Evolutionary conservation across 2,329 filamentous ascomycete genomes (phyloP), one percentile per base, ranked within the genome.

Genomic region (Ceratocystis smalleyi): DNA sequence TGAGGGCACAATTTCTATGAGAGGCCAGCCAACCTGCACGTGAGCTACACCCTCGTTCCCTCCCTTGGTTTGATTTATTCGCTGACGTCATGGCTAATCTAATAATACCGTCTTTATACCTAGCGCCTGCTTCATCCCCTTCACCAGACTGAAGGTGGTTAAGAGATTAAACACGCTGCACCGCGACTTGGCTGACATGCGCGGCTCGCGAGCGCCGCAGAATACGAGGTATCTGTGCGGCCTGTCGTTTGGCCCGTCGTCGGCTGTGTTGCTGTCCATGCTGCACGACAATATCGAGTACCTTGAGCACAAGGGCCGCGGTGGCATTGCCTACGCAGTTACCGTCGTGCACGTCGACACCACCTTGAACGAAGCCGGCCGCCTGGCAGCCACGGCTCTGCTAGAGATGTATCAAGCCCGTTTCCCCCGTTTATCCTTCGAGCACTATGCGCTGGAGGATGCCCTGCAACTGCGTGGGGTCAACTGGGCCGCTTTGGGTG

Each of bases 211-310:
- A 24, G 62, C 70, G 68, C 70, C 72, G 10, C 73, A 72, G 49
- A 71, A 71, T 62, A 61, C 22, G 30, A 49, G 72, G 40, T 81
- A 96, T 59, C 77, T 96, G 19, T 77, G 96, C 22, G 89, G 91
- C 5, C 77, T 96, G 1, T 96, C 91, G 0, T 86, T 90, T 70
- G 92, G 94, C 0, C 77, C 87, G 1, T 94, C 88, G 1, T 97
- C 92, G 0, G 80, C 87, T 15, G 82, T 84, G 15, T 77, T 99
- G 54, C 78, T 95, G 35, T 82, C 92, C 69, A 79, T 95, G 24
- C 77, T 97, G 63, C 82, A 89, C 72, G 76, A 80, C 67, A 88
- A 90, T 70, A 77, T 88, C 57, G 77, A 81, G 68, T 81, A 79
- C 63, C 87, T 92, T 72, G 78, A 81, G 49, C 77, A 79, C 54